Conservation (phyloP, 169 alveolate species). For the Perkinsus olseni region DNA sequence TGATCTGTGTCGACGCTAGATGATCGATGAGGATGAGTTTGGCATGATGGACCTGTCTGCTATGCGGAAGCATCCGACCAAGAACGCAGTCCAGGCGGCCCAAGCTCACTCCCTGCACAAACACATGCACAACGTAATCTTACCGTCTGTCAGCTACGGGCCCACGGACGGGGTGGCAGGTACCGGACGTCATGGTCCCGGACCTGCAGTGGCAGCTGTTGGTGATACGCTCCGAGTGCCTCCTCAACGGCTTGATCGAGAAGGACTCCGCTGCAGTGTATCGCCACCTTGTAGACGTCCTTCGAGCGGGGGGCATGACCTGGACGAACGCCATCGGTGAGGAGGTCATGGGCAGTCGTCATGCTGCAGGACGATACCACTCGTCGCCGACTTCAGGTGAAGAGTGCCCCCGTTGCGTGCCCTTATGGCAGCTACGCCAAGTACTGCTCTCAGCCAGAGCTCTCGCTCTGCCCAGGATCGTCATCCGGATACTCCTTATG, state of each 20-base stretch:
- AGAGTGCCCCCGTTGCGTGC: background rate
- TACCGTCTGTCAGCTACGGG: background rate
- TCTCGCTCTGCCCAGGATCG: background rate
- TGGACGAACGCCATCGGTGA: background rate
- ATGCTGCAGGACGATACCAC: no score
- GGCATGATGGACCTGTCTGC: background rate
- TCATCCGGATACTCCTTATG: background rate
- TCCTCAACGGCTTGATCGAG: background rate
- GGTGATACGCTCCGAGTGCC: background rate
- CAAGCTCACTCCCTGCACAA: background rate
- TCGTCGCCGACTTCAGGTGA: background rate
- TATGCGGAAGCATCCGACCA: background rate
- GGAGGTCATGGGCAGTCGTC: no score
- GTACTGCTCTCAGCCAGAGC: background rate
- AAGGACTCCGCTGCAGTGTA: background rate
- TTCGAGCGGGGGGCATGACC: background rate
- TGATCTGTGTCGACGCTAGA: background rate
- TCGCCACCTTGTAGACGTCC: background rate
- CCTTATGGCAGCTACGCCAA: background rate
- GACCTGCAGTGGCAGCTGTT: background rate
- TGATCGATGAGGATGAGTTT: background rate
- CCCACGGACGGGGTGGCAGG: background rate
- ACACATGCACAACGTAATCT: background rate
- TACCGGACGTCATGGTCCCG: background rate
- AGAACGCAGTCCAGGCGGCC: background rate